These are phyloP conservation scores for Rostrohypoxylon terebratum DNA, from an alignment of 495 filamentous ascomycete species.

Conservation along the genomic window DNA sequence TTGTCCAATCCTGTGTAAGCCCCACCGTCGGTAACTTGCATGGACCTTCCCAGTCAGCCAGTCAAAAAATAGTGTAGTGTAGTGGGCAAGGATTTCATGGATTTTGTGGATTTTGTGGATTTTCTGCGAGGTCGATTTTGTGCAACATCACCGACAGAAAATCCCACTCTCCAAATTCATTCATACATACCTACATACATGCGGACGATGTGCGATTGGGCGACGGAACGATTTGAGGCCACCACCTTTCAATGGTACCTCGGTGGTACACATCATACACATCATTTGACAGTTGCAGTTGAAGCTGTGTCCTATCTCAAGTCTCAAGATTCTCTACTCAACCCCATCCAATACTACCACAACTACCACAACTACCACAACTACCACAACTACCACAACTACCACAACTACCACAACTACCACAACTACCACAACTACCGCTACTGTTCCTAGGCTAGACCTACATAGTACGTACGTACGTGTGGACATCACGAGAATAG, in stretches of 20 bases:
- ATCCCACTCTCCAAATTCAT: background rate
- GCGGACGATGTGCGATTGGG: background rate
- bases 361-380: background rate
- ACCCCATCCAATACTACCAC: background rate
- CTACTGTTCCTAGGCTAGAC: background rate
- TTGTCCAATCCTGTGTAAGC: slow-evolving; percentile 8
- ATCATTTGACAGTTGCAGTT: background rate
- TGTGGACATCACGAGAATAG: slow-evolving; percentile 1
- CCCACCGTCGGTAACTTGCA: slow-evolving; percentile 6
- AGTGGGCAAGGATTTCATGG: background rate
- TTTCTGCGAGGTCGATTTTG: background rate
- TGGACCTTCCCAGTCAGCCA: slow-evolving; percentile 6
- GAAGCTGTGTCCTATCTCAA: background rate
- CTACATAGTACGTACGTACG: too few relatives aligned
- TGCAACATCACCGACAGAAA: slow-evolving; percentile 3
- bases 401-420: background rate
- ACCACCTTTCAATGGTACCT: background rate
- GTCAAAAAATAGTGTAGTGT: too few relatives aligned
- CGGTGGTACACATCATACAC: background rate
- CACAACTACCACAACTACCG: background rate
- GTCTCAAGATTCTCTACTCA: too few relatives aligned
- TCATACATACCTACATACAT: background rate
- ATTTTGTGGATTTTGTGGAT: too few relatives aligned
- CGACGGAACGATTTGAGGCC: background rate
- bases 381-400: background rate